These are phyloP conservation scores for Thuja plicata DNA, from an alignment of 83 land plant species.

Conservation along the genomic window DNA sequence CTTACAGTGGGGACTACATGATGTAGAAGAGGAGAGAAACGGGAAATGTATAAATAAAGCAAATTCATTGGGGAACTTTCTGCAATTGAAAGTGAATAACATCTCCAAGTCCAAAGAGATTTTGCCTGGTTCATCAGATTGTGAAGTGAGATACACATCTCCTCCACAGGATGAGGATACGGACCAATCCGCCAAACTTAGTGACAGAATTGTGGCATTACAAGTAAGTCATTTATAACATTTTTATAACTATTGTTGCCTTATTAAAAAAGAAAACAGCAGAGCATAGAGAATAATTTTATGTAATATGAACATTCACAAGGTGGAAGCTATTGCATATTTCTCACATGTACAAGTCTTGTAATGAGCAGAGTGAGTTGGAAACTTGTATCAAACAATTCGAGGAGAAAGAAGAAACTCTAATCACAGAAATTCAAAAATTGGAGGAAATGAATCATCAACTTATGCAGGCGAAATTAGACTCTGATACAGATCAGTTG, in stretches of 20 bases:
- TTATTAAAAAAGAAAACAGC: not conserved
- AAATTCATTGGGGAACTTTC: conserved; percentile 21
- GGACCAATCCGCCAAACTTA: not conserved
- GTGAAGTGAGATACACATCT: not conserved
- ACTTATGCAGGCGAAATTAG: conserved; percentile 3
- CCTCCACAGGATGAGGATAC: conserved; percentile 5
- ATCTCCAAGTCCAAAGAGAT: not conserved
- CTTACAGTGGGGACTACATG: conserved; percentile 27
- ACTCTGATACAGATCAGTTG: conserved; percentile 9
- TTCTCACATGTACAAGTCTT: not conserved
- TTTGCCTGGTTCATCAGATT: not conserved
- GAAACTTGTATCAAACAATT: not conserved
- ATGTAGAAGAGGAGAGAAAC: conserved; percentile 40
- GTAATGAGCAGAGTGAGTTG: conserved; percentile 1
- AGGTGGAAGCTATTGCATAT: not conserved
- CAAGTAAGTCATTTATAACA: not conserved
- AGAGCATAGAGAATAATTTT: not conserved
- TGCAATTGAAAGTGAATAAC: not conserved
- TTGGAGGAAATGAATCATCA: conserved; percentile 8
- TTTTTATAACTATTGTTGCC: not conserved
- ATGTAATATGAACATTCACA: not conserved
- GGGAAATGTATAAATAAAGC: conserved; percentile 22
- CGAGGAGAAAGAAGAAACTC: conserved; percentile 2
- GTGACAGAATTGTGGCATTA: not conserved
- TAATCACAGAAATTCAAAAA: conserved; percentile 4